These are phyloP conservation scores for Lotmaria passim DNA, from an alignment of 208 protist species.

Conservation along the genomic window DNA sequence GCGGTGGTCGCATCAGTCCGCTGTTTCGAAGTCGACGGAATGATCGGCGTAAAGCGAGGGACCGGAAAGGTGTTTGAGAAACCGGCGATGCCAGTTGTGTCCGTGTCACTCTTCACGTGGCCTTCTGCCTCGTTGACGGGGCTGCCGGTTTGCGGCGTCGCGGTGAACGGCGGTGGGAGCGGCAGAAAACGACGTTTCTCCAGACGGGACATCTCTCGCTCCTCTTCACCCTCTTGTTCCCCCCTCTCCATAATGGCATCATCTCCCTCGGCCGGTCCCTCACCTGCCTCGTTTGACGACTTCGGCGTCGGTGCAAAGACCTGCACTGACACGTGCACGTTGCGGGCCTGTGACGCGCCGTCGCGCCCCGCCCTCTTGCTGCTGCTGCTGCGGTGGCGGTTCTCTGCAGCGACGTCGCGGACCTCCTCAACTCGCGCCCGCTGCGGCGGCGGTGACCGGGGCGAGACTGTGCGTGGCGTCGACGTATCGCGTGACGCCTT, in stretches of 20 bases:
- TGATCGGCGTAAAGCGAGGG: slow-evolving; percentile 28
- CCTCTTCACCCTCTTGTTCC: not conserved
- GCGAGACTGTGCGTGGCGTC: slow-evolving; percentile 22
- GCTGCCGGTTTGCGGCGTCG: too few relatives aligned
- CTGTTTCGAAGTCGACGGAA: not conserved
- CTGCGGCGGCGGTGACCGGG: slow-evolving; percentile 18
- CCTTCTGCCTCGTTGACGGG: too few relatives aligned
- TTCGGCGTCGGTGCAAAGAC: not conserved
- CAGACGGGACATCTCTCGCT: slow-evolving; percentile 1
- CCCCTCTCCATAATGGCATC: not conserved
- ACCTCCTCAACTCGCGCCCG: slow-evolving; percentile 2
- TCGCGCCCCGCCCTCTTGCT: too few relatives aligned
- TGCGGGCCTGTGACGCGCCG: not conserved
- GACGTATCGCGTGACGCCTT: slow-evolving; percentile 15
- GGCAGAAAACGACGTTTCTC: slow-evolving; percentile 4
- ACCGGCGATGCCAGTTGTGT: slow-evolving; percentile 13
- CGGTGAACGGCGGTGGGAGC: not conserved
- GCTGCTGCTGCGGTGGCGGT: not conserved
- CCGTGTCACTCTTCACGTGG: not conserved
- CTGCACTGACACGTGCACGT: slow-evolving; percentile 21
- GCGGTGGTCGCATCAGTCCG: too few relatives aligned
- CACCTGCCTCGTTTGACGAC: not conserved
- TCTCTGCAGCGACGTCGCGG: not conserved
- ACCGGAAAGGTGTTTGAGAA: slow-evolving; percentile 35
- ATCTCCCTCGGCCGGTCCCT: not conserved